Evolutionary conservation across 352 stramenopile genomes (phyloP).

Genomic region (Pythium biforme): DNA sequence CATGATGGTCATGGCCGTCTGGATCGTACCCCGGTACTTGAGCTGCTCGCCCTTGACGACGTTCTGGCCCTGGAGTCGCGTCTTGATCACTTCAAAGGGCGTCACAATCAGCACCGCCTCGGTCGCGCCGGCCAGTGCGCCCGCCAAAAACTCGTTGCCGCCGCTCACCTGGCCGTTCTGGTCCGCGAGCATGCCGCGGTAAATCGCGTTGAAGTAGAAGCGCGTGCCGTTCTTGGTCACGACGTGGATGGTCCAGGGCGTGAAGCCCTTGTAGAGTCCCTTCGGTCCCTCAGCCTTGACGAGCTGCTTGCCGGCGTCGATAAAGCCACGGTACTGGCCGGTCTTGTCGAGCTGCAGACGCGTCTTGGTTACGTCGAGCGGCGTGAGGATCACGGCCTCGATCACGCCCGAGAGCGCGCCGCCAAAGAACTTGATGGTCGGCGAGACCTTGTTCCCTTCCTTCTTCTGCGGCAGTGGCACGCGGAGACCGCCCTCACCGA

Average conservation of each 20-base stretch:
- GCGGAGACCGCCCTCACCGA: constrained; percentile 70
- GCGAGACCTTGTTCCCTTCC: constrained; percentile 61
- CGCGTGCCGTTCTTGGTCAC: constrained; percentile 90
- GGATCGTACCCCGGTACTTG: constrained; percentile 89
- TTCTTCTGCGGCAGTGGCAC: constrained; percentile 52
- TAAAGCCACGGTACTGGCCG: constrained; percentile 83
- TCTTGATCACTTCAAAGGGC: constrained; percentile 98
- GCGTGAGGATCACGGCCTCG: constrained; percentile 82
- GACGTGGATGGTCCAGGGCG: constrained; percentile 87
- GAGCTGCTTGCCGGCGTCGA: constrained; percentile 84
- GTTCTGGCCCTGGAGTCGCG: constrained; percentile 94
- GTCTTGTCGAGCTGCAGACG: constrained; percentile 87
- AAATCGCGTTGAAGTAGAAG: constrained; percentile 89
- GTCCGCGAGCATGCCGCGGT: constrained; percentile 71
- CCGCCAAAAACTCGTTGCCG: constrained; percentile 84
- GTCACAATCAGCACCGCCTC: constrained; percentile 97
- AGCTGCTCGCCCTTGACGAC: constrained; percentile 71
- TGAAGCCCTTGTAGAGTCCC: constrained; percentile 88
- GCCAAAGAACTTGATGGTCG: constrained; percentile 74
- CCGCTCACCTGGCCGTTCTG: constrained; percentile 81
- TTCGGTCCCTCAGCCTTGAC: constrained; percentile 70
- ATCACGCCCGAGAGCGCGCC: constrained; percentile 85
- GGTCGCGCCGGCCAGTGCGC: constrained; percentile 91
- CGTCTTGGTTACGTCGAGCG: constrained; percentile 89
- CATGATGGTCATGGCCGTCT: constrained; percentile 92